Evolutionary conservation across 2,329 filamentous ascomycete species (phyloP).

Genomic region (Pseudogymnoascus pannorum): DNA sequence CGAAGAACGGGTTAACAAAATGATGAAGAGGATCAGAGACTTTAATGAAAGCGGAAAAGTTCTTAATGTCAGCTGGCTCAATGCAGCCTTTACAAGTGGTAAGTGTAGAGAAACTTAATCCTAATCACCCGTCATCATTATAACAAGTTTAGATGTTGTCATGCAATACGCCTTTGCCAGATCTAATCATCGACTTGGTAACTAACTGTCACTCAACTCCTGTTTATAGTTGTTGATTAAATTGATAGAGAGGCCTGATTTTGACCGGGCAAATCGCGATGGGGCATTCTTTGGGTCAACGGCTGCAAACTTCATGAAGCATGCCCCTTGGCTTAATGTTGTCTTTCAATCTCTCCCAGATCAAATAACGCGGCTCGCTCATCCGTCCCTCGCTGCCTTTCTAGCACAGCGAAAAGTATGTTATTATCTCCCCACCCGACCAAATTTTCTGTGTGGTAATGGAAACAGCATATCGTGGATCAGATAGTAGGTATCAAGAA

Average conservation of each 20-base stretch:
- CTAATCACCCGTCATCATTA: not conserved
- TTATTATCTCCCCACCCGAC: not conserved
- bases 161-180: conserved; percentile 26
- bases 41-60: conserved; percentile 12
- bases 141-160: conserved; percentile 23
- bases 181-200: conserved; percentile 18
- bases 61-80: conserved; percentile 17
- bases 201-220: not conserved
- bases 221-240: not conserved
- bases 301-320: conserved; percentile 17
- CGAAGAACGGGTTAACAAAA: not conserved
- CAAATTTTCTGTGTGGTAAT: not conserved
- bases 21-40: conserved; percentile 16
- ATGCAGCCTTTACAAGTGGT: conserved; percentile 17
- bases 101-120: not conserved
- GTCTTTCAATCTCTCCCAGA: not conserved
- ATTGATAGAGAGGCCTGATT: conserved; percentile 16
- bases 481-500: not conserved
- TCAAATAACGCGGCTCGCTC: not conserved
- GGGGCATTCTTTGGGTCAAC: conserved; percentile 13
- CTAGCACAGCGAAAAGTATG: not conserved
- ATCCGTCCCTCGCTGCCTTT: not conserved
- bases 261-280: conserved; percentile 19
- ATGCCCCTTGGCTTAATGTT: conserved; percentile 17
- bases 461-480: not conserved